Evolutionary conservation across 2,329 filamentous ascomycete genomes (phyloP).

Genomic region (Bipolaris victoriae): DNA sequence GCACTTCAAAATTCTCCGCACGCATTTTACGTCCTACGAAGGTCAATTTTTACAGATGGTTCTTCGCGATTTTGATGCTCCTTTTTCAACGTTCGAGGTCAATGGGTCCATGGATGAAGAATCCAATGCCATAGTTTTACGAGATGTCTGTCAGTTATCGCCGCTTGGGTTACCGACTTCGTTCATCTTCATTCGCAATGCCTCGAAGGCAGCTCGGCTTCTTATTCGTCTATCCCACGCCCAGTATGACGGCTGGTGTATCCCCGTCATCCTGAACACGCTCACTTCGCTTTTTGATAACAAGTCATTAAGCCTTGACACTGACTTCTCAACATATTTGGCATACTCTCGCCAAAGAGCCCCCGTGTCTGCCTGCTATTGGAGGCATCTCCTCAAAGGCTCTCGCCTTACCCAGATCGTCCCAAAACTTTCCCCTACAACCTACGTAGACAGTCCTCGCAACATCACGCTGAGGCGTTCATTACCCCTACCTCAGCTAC

Average conservation of each 20-base stretch:
- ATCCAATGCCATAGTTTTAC: background rate
- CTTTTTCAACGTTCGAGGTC: background rate
- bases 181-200: slow-evolving; percentile 8
- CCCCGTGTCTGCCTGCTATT: background rate
- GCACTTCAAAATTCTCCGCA: background rate
- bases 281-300: slow-evolving; percentile 3
- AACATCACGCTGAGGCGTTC: background rate
- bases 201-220: background rate
- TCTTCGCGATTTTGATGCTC: background rate
- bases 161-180: background rate
- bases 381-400: background rate
- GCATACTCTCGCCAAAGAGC: background rate
- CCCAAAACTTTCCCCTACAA: background rate
- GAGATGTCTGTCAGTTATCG: background rate
- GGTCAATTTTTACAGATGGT: background rate
- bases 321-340: background rate
- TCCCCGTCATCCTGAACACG: slow-evolving; percentile 3
- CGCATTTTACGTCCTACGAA: background rate
- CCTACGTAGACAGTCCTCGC: background rate
- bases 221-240: slow-evolving; percentile 21
- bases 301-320: background rate
- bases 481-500: background rate
- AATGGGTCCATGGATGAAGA: background rate
- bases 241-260: slow-evolving; percentile 20
- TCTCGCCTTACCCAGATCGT: background rate